Conservation (phyloP, 768 basidiomycete species). For the Rhizopogon roseolus region DNA sequence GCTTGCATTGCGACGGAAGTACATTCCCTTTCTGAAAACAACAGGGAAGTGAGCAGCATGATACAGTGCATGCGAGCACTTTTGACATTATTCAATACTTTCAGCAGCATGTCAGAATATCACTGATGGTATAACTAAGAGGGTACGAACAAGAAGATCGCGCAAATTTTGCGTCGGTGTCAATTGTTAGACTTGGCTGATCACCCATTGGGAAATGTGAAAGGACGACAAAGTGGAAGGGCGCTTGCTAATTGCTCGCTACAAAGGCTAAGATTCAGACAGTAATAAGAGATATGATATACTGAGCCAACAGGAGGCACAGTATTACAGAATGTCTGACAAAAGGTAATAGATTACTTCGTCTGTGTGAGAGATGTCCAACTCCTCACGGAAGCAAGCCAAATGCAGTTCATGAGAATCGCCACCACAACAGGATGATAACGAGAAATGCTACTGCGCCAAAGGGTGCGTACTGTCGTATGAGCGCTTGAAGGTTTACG, state of each 20-base stretch:
- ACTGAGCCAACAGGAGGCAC: not conserved
- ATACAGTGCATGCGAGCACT: not conserved
- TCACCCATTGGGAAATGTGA: not conserved
- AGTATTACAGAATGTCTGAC: not conserved
- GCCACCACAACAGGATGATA: slow-evolving; percentile 75
- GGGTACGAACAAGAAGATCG: slow-evolving; percentile 1
- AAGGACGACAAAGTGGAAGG: not conserved
- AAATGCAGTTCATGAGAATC: slow-evolving; percentile 47
- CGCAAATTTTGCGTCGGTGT: not conserved
- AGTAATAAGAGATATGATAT: not conserved
- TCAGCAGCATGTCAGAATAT: not conserved
- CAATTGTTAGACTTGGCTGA: not conserved
- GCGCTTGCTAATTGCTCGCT: not conserved
- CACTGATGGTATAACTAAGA: not conserved
- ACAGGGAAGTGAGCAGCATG: too few relatives aligned
- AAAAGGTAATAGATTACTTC: slow-evolving; percentile 22
- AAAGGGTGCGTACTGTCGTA: slow-evolving; percentile 93
- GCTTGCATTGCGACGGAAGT: not conserved
- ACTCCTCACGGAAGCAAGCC: slow-evolving; percentile 6
- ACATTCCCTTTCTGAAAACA: too few relatives aligned
- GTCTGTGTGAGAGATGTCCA: slow-evolving; percentile 18
- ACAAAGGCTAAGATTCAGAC: not conserved
- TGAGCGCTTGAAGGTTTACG: slow-evolving; percentile 89
- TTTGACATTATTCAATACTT: not conserved
- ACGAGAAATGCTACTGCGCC: slow-evolving; percentile 78